A percentile compares a stretch with the other conserved stretches of the same genome.
These are phyloP conservation scores for Ordospora pajunii DNA, from an alignment of 371 early-diverging fungal species.

Conservation along the genomic window DNA sequence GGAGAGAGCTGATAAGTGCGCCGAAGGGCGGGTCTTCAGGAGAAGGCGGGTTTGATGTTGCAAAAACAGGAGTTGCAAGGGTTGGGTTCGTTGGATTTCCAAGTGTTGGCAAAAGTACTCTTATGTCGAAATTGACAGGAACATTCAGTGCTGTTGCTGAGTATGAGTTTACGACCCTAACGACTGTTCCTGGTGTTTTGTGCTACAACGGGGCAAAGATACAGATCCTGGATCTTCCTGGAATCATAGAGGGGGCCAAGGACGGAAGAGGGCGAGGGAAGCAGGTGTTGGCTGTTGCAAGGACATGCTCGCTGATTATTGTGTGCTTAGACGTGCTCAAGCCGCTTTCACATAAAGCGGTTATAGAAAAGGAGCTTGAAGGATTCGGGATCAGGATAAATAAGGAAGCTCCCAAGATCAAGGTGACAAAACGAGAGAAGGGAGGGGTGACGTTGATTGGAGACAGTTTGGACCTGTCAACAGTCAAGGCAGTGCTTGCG, in stretches of 20 bases:
- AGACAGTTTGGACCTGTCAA: constrained; percentile 75
- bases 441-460: constrained; percentile 88
- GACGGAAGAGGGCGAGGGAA: constrained; percentile 97
- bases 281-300: constrained; percentile 82
- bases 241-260: constrained; percentile 97
- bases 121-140: constrained; percentile 82
- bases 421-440: constrained; percentile 82
- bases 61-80: constrained; percentile 91
- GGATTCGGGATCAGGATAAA: constrained; percentile 93
- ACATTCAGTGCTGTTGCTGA: constrained; percentile 79
- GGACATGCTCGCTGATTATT: constrained; percentile 86
- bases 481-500: constrained; percentile 82
- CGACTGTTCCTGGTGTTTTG: constrained; percentile 73
- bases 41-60: constrained; percentile 74
- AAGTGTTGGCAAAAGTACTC: constrained; percentile 88
- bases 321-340: constrained; percentile 97
- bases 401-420: constrained; percentile 71
- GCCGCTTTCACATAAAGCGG: constrained; percentile 70
- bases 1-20: constrained; percentile 83
- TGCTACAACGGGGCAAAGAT: constrained; percentile 91
- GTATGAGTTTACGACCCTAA: constrained; percentile 97
- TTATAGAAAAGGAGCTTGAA: constrained; percentile 90
- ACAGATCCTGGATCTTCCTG: constrained; percentile 77
- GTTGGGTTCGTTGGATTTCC: constrained; percentile 91
- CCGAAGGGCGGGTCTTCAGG: constrained; percentile 69